phyloP scores from a whole-genome alignment of 2,329 filamentous ascomycete species.

The Fusarium fujikuroi region DNA sequence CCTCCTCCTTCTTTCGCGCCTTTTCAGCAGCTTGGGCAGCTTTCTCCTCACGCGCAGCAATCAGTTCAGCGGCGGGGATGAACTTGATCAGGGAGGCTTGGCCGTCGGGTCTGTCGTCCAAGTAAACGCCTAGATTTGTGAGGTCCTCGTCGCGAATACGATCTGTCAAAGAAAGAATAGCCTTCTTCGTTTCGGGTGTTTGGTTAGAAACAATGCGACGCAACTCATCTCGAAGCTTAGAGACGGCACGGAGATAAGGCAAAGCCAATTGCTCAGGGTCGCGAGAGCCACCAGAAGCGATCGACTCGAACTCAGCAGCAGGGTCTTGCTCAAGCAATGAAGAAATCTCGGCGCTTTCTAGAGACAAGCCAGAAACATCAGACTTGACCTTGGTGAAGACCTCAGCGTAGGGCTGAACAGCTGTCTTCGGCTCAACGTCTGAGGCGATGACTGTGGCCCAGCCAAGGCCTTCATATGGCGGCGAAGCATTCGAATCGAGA shows the following conservation, averaged over 20 bases:
- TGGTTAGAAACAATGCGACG: slow-evolving; percentile 62
- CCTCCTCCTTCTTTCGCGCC: slow-evolving; percentile 65
- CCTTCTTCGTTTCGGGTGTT: slow-evolving; percentile 68
- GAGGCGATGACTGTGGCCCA: slow-evolving; percentile 60
- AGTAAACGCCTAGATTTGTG: slow-evolving; percentile 84
- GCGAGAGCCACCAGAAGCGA: slow-evolving; percentile 57
- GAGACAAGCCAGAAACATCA: slow-evolving; percentile 59
- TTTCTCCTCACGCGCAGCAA: slow-evolving; percentile 69
- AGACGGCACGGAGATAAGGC: slow-evolving; percentile 66
- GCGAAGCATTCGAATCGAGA: slow-evolving; percentile 70
- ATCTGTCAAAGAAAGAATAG: slow-evolving; percentile 81
- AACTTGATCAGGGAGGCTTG: slow-evolving; percentile 79
- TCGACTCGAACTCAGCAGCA: slow-evolving; percentile 57
- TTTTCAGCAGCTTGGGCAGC: slow-evolving; percentile 70
- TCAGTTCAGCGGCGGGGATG: slow-evolving; percentile 65
- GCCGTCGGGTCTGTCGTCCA: slow-evolving; percentile 80
- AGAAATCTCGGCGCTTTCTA: slow-evolving; percentile 59
- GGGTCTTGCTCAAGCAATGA: slow-evolving; percentile 57
- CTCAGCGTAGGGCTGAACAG: slow-evolving; percentile 59
- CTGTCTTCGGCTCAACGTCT: slow-evolving; percentile 56
- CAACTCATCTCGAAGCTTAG: slow-evolving; percentile 70
- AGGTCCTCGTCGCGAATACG: slow-evolving; percentile 82
- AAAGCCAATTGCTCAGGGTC: slow-evolving; percentile 65
- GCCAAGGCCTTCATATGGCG: slow-evolving; percentile 66
- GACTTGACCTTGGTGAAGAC: slow-evolving; percentile 58